Evolutionary conservation across 2,329 filamentous ascomycete species (phyloP), one percentile per base, ranked within the genome.

Genomic region (Dryadomyces sulphureus): DNA sequence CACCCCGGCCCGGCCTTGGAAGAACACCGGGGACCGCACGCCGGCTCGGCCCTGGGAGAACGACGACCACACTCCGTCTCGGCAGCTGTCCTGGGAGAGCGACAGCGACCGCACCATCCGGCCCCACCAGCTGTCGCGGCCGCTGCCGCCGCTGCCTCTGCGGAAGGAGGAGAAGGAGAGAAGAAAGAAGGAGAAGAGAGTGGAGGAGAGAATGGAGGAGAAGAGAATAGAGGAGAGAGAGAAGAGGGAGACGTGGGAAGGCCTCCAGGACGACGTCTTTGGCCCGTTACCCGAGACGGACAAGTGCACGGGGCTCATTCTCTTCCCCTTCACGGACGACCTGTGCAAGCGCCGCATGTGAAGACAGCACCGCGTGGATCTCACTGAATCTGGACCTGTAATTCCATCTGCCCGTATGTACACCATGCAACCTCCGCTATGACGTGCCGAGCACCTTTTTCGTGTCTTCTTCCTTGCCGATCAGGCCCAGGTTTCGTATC

Each of bases 401-500:
- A n/a, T n/a, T n/a, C n/a, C n/a, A n/a, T n/a, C n/a, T n/a, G n/a
- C n/a, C n/a, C n/a, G n/a, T n/a, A n/a, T n/a, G n/a, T n/a, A n/a
- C n/a, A n/a, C n/a, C n/a, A n/a, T n/a, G n/a, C n/a, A n/a, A n/a
- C n/a, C n/a, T n/a, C n/a, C n/a, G n/a, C n/a, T 32, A 52, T 52
- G 47, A 46, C 25, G 48, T 38, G 16, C 64, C 66, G 43, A 75
- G 54, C 48, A 77, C 71, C 59, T 74, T 72, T 60, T 81, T 77
- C 47, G 80, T 77, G 55, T 92, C 84, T 56, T 93, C 84, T 54
- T 92, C 82, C 63, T 87, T 87, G 59, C 82, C 81, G 56, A 96
- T 59, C 54, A 95, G 65, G 39, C 90, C 90, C 51, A 96, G 64
- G 62, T 83, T 88, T 63, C 87, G 75, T 72, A 96, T 93, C 69